Evolutionary conservation across 257 asterid species (phyloP), one percentile per base, ranked within the genome.

Genomic region (Misopates orontium): DNA sequence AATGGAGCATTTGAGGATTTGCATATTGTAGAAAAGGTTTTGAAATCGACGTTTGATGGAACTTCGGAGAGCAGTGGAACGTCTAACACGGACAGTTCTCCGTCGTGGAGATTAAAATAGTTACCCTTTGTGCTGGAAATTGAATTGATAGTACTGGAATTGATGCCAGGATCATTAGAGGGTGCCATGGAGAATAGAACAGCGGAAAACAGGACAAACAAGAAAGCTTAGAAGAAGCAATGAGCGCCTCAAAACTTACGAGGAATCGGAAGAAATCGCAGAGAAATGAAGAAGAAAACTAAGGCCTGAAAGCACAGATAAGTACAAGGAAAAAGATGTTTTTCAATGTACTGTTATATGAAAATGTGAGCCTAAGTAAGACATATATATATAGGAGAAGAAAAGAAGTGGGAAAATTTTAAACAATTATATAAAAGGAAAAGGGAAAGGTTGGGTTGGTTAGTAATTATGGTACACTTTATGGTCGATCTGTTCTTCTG

Each of bases 1-100:
- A 41, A 36, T 0, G 95, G 95, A 5, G 95, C 91, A 19, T 42
- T 47, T 0, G 87, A 73, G 15, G 81, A 75, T n/a, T 75, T 66
- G 57, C 81, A 78, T 0, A 83, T 39, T 42, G 87, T 45, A 15
- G 88, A 74, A 75, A 86, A 86, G 62, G 65, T 48, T 32, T 61
- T 72, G 67, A 88, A 81, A 10, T 84, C 79, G 64, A 88, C 92
- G 47, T 84, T 88, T 61, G 50, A 48, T 0, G 96, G 96, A 52
- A 82, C 67, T 4, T 86, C 82, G 8, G 79, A 68, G 28, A 84
- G 84, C 21, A 90, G n/a, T 0, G 88, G 83, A 0, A 83, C 72
- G 13, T 80, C 74, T 19, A 52, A 56, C 0, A 79, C 88, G 3
- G 67, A 28, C 56, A 90, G 83, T 28, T 78, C 79, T 0, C 83